Percentiles rank a stretch among this genome's conserved stretches.
These are phyloP conservation scores for Arabidopsis suecica DNA, from an alignment of 345 rosid species.

Conservation along the genomic window DNA sequence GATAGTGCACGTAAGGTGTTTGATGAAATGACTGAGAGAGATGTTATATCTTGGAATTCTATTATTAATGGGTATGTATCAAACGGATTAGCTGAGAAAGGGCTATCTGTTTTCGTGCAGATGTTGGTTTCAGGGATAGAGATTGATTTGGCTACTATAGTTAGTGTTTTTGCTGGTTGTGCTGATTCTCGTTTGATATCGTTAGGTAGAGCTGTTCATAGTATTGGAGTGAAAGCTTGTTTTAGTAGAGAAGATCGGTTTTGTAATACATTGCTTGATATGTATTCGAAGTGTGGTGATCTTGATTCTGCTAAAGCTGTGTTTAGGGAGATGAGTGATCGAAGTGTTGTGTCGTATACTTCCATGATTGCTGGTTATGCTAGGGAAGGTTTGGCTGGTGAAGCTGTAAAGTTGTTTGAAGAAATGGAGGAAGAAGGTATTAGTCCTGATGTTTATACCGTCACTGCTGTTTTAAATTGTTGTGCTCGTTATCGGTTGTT, in stretches of 20 bases:
- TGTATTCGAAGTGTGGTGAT: slow-evolving; percentile 70
- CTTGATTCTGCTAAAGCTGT: slow-evolving; percentile 54
- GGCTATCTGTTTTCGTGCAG: slow-evolving; percentile 48
- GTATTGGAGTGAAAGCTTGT: slow-evolving; percentile 56
- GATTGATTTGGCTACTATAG: slow-evolving; percentile 58
- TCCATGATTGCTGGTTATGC: slow-evolving; percentile 77
- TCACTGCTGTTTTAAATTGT: slow-evolving; percentile 65
- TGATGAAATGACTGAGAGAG: slow-evolving; percentile 65
- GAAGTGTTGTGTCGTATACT: slow-evolving; percentile 74
- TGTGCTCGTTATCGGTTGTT: slow-evolving; percentile 65
- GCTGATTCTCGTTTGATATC: slow-evolving; percentile 44
- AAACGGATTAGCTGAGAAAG: slow-evolving; percentile 51
- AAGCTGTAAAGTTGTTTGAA: slow-evolving; percentile 56
- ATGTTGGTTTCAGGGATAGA: slow-evolving; percentile 53
- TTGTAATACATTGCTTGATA: slow-evolving; percentile 63
- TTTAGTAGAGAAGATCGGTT: slow-evolving; percentile 47
- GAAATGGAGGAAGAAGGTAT: slow-evolving; percentile 61
- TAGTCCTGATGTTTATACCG: slow-evolving; percentile 57
- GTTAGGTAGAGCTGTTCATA: slow-evolving; percentile 58
- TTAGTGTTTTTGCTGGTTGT: slow-evolving; percentile 64
- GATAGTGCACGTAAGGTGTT: slow-evolving; percentile 63
- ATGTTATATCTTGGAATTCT: slow-evolving; percentile 73
- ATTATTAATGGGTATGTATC: slow-evolving; percentile 61
- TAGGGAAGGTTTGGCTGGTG: slow-evolving; percentile 57
- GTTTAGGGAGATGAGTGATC: slow-evolving; percentile 57